Evolutionary conservation across 2,329 filamentous ascomycete species (phyloP).

Genomic region (Fusarium tricinctum): DNA sequence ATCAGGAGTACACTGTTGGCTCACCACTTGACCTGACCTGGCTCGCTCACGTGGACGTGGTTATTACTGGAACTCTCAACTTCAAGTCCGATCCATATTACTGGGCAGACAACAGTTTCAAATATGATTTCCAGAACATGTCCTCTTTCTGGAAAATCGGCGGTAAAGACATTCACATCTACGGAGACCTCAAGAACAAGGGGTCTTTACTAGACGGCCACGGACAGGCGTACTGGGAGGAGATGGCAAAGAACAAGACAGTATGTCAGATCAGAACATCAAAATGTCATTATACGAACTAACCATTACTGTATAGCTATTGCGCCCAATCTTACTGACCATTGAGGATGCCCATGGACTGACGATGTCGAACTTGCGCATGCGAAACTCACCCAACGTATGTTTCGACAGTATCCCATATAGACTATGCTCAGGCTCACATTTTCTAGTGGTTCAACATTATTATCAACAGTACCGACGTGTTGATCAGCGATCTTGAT

Average conservation of each 20-base stretch:
- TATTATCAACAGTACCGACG: slow-evolving; percentile 74
- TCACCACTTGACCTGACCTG: slow-evolving; percentile 76
- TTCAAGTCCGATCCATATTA: slow-evolving; percentile 78
- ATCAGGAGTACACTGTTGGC: slow-evolving; percentile 71
- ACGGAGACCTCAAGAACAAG: slow-evolving; percentile 71
- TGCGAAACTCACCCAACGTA: slow-evolving; percentile 67
- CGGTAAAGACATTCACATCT: slow-evolving; percentile 69
- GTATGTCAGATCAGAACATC: slow-evolving; percentile 64
- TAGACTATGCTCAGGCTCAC: slow-evolving; percentile 1
- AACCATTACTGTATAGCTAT: slow-evolving; percentile 13
- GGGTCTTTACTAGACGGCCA: slow-evolving; percentile 72
- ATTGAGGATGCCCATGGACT: slow-evolving; percentile 60
- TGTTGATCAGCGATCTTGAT: slow-evolving; percentile 73
- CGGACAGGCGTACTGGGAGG: slow-evolving; percentile 47
- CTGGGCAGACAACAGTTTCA: slow-evolving; percentile 75
- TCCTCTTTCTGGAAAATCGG: slow-evolving; percentile 55
- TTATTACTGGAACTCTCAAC: slow-evolving; percentile 67
- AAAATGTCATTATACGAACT: not conserved
- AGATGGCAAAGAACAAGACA: slow-evolving; percentile 35
- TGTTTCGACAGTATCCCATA: not conserved
- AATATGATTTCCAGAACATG: slow-evolving; percentile 76
- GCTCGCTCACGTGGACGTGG: slow-evolving; percentile 73
- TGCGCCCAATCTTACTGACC: slow-evolving; percentile 44
- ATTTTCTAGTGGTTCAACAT: slow-evolving; percentile 62
- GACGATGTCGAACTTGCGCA: slow-evolving; percentile 70